A percentile compares a stretch with the other conserved stretches of the same genome.
Evolutionary conservation across 2,329 filamentous ascomycete genomes (phyloP).

Genomic region (Penicillium sp.): DNA sequence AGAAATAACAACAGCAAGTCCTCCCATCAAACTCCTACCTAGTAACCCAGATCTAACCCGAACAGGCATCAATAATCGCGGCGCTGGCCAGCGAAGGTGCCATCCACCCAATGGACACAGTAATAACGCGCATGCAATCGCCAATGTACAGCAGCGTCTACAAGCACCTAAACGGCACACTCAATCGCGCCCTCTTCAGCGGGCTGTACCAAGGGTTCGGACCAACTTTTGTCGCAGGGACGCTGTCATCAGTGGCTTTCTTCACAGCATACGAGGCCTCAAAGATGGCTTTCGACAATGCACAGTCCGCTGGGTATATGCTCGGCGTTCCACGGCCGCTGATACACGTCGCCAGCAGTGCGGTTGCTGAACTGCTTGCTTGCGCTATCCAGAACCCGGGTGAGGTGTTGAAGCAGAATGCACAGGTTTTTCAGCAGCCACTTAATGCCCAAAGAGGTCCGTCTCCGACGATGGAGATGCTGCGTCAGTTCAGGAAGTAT

Average conservation of each 20-base stretch:
- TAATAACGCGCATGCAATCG: slow-evolving; percentile 11
- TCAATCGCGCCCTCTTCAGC: slow-evolving; percentile 2
- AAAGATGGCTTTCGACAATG: slow-evolving; percentile 3
- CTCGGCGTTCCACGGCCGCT: slow-evolving; percentile 1
- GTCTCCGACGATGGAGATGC: background rate
- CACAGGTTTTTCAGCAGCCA: slow-evolving; percentile 2
- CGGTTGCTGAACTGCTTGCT: slow-evolving; percentile 5
- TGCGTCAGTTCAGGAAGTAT: background rate
- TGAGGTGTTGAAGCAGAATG: slow-evolving; percentile 11
- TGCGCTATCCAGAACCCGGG: slow-evolving; percentile 8
- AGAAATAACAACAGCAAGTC: background rate
- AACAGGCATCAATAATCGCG: slow-evolving; percentile 7
- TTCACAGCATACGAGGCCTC: slow-evolving; percentile 8
- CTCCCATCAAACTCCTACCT: background rate
- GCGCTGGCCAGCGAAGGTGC: slow-evolving; percentile 7
- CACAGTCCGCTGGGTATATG: slow-evolving; percentile 3
- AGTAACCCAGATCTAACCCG: background rate
- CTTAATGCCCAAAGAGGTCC: background rate
- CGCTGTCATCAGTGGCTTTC: slow-evolving; percentile 2
- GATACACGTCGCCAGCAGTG: slow-evolving; percentile 2
- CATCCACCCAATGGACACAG: slow-evolving; percentile 11
- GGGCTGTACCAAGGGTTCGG: slow-evolving; percentile 12
- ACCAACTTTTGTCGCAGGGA: slow-evolving; percentile 4
- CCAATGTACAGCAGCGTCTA: slow-evolving; percentile 4
- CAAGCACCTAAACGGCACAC: slow-evolving; percentile 4